Conservation (phyloP, 495 filamentous ascomycete genomes). For the Hypoxylon crocopeplum region DNA sequence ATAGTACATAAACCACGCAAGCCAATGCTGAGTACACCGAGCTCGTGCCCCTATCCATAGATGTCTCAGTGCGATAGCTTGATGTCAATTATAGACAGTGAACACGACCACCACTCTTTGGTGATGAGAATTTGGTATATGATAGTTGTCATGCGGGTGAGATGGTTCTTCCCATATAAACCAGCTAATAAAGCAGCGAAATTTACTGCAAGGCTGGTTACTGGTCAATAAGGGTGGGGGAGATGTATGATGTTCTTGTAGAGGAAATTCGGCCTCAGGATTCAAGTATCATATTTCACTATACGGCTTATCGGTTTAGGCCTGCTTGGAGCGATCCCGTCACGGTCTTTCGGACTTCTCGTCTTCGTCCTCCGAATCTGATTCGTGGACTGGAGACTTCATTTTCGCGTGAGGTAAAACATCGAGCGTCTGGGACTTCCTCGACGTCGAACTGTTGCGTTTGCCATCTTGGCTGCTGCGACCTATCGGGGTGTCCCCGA, state of each 20-base stretch:
- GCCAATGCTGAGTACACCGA: not conserved
- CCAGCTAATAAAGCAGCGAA: no score
- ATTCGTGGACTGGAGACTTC: conserved; percentile 32
- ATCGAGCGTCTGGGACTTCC: conserved; percentile 40
- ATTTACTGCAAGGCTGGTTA: no score
- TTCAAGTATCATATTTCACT: no score
- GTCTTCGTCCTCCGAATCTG: conserved; percentile 17
- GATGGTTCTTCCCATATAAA: not conserved
- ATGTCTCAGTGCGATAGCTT: not conserved
- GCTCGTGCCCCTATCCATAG: conserved; percentile 1
- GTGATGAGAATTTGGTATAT: not conserved
- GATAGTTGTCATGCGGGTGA: not conserved
- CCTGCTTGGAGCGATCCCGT: no score
- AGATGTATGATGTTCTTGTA: not conserved
- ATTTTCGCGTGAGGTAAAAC: conserved; percentile 48
- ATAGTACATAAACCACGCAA: conserved; percentile 4
- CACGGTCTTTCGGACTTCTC: conserved; percentile 12
- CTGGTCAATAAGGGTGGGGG: no score
- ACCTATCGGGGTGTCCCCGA: conserved; percentile 44
- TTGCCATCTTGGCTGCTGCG: conserved; percentile 51
- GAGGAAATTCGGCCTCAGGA: not conserved
- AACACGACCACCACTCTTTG: not conserved
- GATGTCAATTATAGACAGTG: not conserved
- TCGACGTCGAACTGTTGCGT: conserved; percentile 40
- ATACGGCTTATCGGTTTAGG: no score